These are phyloP conservation scores for Chaetomidium leptoderma DNA, from an alignment of 495 filamentous ascomycete genomes.

Conservation along the genomic window DNA sequence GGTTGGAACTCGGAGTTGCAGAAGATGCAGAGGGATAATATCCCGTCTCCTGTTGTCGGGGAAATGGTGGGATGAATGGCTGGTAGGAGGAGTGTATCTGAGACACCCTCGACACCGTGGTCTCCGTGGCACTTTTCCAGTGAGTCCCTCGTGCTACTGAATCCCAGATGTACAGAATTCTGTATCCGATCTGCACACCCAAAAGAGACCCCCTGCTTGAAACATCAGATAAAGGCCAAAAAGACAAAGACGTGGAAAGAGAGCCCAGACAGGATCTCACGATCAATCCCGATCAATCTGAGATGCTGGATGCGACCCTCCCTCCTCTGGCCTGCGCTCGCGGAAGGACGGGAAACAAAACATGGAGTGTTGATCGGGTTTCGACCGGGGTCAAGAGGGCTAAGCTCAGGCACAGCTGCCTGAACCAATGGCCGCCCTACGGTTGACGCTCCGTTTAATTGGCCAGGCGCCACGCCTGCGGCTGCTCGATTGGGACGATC, in stretches of 20 bases:
- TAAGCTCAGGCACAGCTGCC: constrained; percentile 20
- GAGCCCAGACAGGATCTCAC: background rate
- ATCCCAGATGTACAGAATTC: too few relatives aligned
- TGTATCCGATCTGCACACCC: background rate
- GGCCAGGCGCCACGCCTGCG: constrained; percentile 24
- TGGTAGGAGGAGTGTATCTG: background rate
- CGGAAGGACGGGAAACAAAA: too few relatives aligned
- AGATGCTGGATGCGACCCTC: constrained; percentile 4
- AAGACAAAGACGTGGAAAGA: background rate
- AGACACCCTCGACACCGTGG: background rate
- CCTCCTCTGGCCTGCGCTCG: background rate
- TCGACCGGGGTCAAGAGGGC: constrained; percentile 7
- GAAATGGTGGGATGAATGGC: background rate
- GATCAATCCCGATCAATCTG: background rate
- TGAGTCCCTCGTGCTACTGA: too few relatives aligned
- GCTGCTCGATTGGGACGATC: constrained; percentile 28
- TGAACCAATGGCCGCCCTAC: constrained; percentile 22
- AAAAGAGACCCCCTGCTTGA: background rate
- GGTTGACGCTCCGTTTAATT: constrained; percentile 21
- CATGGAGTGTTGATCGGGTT: too few relatives aligned
- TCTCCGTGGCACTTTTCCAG: too few relatives aligned
- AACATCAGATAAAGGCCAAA: constrained; percentile 2
- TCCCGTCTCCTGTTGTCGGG: background rate
- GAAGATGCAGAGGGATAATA: background rate
- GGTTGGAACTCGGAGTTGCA: background rate